phyloP scores from a whole-genome alignment of 257 asterid genomes.

The Solanum virginianum region DNA sequence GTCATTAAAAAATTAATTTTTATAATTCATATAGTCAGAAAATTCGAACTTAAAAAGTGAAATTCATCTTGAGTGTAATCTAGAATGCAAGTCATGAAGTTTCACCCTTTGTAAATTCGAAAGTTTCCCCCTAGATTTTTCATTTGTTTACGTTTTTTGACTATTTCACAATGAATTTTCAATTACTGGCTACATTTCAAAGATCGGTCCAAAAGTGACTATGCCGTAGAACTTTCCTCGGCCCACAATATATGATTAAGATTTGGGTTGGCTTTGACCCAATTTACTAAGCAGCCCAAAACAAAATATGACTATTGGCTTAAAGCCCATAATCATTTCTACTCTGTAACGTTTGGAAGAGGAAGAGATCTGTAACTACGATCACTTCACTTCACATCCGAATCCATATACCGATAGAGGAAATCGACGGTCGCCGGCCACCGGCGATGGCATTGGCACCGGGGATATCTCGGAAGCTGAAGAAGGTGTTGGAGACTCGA shows the following conservation, averaged over 20 bases:
- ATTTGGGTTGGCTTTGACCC: background rate
- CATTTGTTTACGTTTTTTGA: background rate
- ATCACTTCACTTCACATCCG: background rate
- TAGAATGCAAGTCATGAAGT: background rate
- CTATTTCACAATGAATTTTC: too few species aligned
- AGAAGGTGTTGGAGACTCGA: slow-evolving; percentile 94
- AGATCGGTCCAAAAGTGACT: background rate
- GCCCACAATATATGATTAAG: background rate
- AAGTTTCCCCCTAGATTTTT: background rate
- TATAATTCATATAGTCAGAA: background rate
- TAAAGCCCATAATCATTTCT: background rate
- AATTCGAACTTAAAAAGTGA: background rate
- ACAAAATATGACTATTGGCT: background rate
- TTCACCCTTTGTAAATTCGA: background rate
- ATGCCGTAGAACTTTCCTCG: background rate
- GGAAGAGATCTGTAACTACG: background rate
- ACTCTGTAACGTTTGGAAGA: background rate
- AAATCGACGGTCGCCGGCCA: background rate
- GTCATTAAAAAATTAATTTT: background rate
- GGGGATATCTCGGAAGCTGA: slow-evolving; percentile 97
- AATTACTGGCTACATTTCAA: too few species aligned
- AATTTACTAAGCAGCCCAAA: background rate
- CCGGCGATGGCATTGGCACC: slow-evolving; percentile 91
- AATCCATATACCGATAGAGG: background rate
- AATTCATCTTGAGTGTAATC: background rate